Evolutionary conservation across 129 eudicot genomes (phyloP), one percentile per base, ranked within the genome.

Genomic region (Ambrosia artemisiifolia): DNA sequence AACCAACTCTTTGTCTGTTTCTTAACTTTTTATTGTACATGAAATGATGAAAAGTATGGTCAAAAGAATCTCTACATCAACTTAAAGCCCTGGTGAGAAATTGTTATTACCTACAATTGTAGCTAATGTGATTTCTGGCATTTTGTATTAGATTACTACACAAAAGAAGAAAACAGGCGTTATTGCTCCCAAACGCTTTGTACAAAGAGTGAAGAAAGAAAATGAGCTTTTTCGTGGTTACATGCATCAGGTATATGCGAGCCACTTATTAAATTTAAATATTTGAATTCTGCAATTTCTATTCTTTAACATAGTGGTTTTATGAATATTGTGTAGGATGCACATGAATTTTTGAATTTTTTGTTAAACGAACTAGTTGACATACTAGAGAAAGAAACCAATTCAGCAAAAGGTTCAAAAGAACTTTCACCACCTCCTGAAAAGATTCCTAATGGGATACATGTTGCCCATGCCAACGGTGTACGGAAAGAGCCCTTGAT

Each of bases 131-230:
- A 51, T 51, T 70, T 74, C 4, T 78, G 71, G 16, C 65, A 24
- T 65, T 70, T 32, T 70, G 64, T 38, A 76, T 67, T 65, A 91
- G 97, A 91, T 91, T 85, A 91, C 84, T 78, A 88, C 90, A 32
- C 97, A 91, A 81, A 91, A 91, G 92, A 91, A 82, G 85, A 91
- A 91, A 84, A 91, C 97, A 24, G 97, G 97, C 30, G 97, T 91
- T 17, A 84, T 91, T 74, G 97, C 92, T 60, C 97, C 97, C 38
- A 91, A 91, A 78, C 97, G 97, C 70, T 91, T 91, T 78, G 97
- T 91, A 53, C 97, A 88, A 75, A 84, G 87, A 82, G 80, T 91
- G 82, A 88, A 81, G 83, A 91, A 91, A 75, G 90, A 91, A 82
- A 91, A 91, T 49, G 97, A 91, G 69, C 87, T 88, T 71, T 91